A percentile compares a stretch with the other conserved stretches of the same genome.
Evolutionary conservation across 2,329 filamentous ascomycete genomes (phyloP).

Genomic region (Cercospora zeina): DNA sequence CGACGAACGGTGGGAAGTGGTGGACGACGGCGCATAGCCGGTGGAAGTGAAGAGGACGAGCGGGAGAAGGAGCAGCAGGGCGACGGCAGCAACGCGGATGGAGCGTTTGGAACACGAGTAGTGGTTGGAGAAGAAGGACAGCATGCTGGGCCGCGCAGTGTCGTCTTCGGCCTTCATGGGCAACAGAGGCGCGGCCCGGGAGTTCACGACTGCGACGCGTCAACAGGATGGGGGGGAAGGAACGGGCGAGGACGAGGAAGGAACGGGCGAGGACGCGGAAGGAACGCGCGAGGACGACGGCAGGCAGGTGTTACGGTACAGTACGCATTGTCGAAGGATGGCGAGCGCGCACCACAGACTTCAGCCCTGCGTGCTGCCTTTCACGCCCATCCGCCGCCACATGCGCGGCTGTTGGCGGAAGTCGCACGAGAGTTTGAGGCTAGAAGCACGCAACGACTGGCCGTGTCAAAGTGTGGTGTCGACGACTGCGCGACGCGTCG

Average conservation of each 20-base stretch:
- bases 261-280: neutral
- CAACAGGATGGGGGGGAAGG: neutral
- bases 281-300: no score
- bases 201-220: neutral
- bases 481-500: no score
- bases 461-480: no score
- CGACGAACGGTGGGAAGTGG: neutral
- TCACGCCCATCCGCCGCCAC: neutral
- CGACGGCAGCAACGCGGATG: neutral
- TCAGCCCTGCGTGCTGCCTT: neutral
- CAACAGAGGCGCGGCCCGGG: slow-evolving; percentile 3
- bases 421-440: neutral
- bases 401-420: neutral
- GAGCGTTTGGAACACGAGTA: neutral
- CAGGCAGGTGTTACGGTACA: no score
- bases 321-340: neutral
- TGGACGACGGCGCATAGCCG: neutral
- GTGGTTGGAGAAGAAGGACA: neutral
- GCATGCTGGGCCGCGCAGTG: neutral
- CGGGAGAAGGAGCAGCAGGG: neutral
- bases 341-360: neutral
- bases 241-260: neutral
- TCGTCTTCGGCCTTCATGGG: slow-evolving; percentile 2
- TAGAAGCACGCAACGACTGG: neutral
- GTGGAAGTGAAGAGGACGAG: slow-evolving; percentile 1